Conservation (phyloP, 106 monocot species). For the Dendrobium officinale region DNA sequence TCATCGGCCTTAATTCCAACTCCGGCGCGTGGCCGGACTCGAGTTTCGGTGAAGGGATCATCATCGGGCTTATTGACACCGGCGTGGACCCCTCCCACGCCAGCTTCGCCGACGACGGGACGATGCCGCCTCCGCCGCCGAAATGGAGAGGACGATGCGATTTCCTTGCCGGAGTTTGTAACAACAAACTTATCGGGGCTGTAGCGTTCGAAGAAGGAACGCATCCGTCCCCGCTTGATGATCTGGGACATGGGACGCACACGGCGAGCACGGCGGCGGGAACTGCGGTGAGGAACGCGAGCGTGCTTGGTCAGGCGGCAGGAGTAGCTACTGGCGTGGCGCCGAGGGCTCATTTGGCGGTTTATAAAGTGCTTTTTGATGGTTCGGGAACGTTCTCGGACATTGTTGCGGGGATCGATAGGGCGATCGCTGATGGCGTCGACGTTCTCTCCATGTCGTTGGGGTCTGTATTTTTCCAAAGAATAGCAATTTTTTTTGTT, state of each 20-base stretch:
- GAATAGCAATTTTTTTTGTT: too few species aligned
- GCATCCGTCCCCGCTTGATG: conserved; percentile 14
- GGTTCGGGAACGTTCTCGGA: neutral
- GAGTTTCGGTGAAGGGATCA: neutral
- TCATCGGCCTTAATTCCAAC: neutral
- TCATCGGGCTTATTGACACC: conserved; percentile 9
- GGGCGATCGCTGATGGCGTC: conserved; percentile 30
- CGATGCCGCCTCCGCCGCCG: neutral
- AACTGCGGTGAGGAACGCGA: conserved; percentile 6
- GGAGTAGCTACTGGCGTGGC: conserved; percentile 34
- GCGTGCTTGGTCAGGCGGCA: conserved; percentile 25
- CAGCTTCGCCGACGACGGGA: conserved; percentile 1
- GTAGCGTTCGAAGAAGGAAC: neutral
- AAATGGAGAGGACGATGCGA: conserved; percentile 10
- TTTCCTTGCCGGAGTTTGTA: neutral
- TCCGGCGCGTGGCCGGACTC: conserved; percentile 5
- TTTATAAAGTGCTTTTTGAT: conserved; percentile 23
- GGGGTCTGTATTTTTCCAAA: neutral
- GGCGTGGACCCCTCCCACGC: conserved; percentile 6
- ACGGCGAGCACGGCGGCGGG: conserved; percentile 41
- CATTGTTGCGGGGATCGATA: conserved; percentile 18
- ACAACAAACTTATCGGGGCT: conserved; percentile 17
- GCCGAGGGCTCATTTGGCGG: conserved; percentile 33
- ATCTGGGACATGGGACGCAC: conserved; percentile 44
- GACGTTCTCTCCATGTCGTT: conserved; percentile 28